Evolutionary conservation across 2,329 filamentous ascomycete species (phyloP).

Genomic region (Paecilomyces dactylethromorphus): DNA sequence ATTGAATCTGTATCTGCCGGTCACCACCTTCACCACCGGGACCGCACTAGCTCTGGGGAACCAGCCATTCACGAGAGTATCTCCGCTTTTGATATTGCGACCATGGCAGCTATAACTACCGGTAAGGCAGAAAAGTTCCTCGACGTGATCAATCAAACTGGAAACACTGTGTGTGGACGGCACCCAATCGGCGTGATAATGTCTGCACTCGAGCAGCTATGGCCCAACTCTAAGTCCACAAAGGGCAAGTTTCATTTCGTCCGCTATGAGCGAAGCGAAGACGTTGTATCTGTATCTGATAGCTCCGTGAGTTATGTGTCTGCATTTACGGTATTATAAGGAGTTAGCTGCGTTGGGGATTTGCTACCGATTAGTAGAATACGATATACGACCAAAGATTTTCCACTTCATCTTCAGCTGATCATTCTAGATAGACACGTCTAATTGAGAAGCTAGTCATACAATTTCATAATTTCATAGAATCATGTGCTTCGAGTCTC

Average conservation of each 20-base stretch:
- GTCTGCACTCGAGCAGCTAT: slow-evolving; percentile 70
- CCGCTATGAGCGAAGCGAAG: slow-evolving; percentile 77
- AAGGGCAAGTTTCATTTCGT: slow-evolving; percentile 67
- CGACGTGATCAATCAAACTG: slow-evolving; percentile 61
- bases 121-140: slow-evolving; percentile 67
- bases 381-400: background rate
- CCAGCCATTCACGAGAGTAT: slow-evolving; percentile 78
- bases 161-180: slow-evolving; percentile 88
- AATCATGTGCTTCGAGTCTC: background rate
- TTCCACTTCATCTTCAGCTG: background rate
- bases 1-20: slow-evolving; percentile 23
- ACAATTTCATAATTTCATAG: background rate
- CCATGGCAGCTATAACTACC: slow-evolving; percentile 77
- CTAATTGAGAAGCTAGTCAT: background rate
- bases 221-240: slow-evolving; percentile 30
- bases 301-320: slow-evolving; percentile 94
- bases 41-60: slow-evolving; percentile 24
- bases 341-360: background rate
- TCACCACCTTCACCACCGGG: slow-evolving; percentile 20
- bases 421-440: background rate
- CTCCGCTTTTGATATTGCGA: slow-evolving; percentile 66
- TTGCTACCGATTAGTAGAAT: background rate
- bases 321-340: slow-evolving; percentile 70
- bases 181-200: slow-evolving; percentile 92
- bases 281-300: slow-evolving; percentile 61